These are phyloP conservation scores for Emmonsiellopsis sp. DNA, from an alignment of 2,329 filamentous ascomycete species.

Conservation along the genomic window DNA sequence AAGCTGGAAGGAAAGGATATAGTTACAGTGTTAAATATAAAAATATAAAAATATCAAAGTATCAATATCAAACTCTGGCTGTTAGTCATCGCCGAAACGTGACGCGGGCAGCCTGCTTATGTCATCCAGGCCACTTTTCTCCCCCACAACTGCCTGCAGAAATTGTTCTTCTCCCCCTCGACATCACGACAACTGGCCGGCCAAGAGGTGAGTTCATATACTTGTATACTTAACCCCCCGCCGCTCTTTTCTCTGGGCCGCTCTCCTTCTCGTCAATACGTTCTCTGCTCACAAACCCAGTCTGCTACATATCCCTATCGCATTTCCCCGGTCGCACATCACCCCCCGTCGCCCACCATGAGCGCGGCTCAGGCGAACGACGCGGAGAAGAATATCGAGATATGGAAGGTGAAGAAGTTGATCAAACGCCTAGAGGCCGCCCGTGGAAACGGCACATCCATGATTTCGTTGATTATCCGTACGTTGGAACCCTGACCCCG, in stretches of 20 bases:
- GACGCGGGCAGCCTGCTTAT: too few relatives aligned
- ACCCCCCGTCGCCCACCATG: slow-evolving; percentile 53
- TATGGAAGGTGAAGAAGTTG: slow-evolving; percentile 96
- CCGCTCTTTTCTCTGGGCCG: too few relatives aligned
- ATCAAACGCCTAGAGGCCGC: slow-evolving; percentile 98
- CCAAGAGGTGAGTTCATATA: too few relatives aligned
- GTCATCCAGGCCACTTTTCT: too few relatives aligned
- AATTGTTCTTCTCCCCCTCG: not conserved
- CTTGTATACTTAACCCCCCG: not conserved
- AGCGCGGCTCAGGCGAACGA: slow-evolving; percentile 73
- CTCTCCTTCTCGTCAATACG: not conserved
- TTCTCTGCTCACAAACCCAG: not conserved
- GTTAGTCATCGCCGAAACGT: too few relatives aligned
- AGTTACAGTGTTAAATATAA: too few relatives aligned
- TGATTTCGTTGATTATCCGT: slow-evolving; percentile 99
- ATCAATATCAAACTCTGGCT: too few relatives aligned
- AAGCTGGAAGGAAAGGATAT: too few relatives aligned
- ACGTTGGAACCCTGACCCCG: slow-evolving; percentile 32
- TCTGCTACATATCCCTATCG: slow-evolving; percentile 8
- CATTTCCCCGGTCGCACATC: slow-evolving; percentile 13
- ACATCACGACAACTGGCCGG: too few relatives aligned
- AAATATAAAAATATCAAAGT: too few relatives aligned
- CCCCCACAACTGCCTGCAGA: not conserved
- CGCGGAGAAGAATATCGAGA: slow-evolving; percentile 93
- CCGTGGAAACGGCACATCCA: slow-evolving; percentile 95